Percentiles rank a stretch among this genome's conserved stretches.
These are phyloP conservation scores for Trifolium pratense DNA, from an alignment of 306 rosid genomes.

Conservation along the genomic window DNA sequence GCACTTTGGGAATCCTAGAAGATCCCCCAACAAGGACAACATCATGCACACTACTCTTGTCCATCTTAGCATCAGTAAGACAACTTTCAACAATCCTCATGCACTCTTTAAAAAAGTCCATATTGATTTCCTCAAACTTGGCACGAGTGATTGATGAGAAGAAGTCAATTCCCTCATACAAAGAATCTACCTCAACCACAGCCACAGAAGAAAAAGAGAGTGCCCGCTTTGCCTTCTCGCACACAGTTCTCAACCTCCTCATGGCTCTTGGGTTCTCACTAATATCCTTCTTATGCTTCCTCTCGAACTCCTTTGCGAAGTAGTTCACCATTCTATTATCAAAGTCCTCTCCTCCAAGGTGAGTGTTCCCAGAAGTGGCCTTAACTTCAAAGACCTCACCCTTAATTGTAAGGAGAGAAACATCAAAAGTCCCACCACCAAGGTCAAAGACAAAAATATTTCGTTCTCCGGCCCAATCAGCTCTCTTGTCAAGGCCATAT, in stretches of 20 bases:
- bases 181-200: neutral
- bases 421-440: conserved; percentile 1
- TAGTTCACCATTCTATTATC: neutral
- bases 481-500: neutral
- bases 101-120: neutral
- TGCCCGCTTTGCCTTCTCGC: neutral
- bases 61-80: neutral
- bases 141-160: neutral
- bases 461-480: neutral
- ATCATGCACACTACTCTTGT: neutral
- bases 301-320: neutral
- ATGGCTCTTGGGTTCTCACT: neutral
- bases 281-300: neutral
- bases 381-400: neutral
- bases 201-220: neutral
- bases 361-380: neutral
- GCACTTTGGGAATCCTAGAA: conserved; percentile 1
- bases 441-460: conserved; percentile 1
- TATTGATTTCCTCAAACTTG: conserved; percentile 2
- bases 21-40: neutral
- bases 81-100: neutral
- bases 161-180: neutral
- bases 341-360: neutral
- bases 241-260: neutral
- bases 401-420: neutral